Evolutionary conservation across 2,329 filamentous ascomycete species (phyloP), one percentile per base, ranked within the genome.

Genomic region (Escovopsis sp.): DNA sequence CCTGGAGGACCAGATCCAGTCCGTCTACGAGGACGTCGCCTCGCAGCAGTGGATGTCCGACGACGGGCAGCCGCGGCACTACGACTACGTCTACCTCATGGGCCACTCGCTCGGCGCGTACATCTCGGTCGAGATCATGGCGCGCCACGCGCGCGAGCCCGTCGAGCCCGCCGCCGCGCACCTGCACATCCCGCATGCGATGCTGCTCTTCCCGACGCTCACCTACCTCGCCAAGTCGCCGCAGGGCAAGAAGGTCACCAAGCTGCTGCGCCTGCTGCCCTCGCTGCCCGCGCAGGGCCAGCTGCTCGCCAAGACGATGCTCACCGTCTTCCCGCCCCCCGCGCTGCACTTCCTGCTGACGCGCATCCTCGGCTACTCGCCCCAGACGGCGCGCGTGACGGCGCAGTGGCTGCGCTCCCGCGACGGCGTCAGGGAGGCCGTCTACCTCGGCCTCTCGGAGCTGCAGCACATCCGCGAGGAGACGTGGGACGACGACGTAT

Each of bases 41-140:
- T 39, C 53, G 3, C 54, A 56, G 36, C 53, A 53, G 33, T 51
- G 59, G 30, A 34, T 30, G 10, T 36, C 32, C 9, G 41, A 39
- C 32, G 38, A 36, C 6, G 50, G 53, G 2, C 48, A 58, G 34
- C 62, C 59, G 33, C 52, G 58, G 38, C 56, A 61, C 0, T 78
- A 73, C 48, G 67, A 77, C 53, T 66, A 66, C 40, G 72, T 86
- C 15, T 67, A 85, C 7, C 61, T 88, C 12, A 72, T 82, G 40
- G 83, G 82, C 4, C 83, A 88, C 59, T 85, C 81, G 0, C 79
- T 88, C 1, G 83, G 83, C 23, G 66, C 75, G 9, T 88, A 83
- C 55, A 80, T 88, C 18, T 64, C 72, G 3, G 72, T 86, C 48
- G 81, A 87, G 56, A 61, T 83, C 28, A 72, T 84, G 39, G 66